Evolutionary conservation across 805 yeast species (phyloP).

Genomic region (Wickerhamomyces alni): DNA sequence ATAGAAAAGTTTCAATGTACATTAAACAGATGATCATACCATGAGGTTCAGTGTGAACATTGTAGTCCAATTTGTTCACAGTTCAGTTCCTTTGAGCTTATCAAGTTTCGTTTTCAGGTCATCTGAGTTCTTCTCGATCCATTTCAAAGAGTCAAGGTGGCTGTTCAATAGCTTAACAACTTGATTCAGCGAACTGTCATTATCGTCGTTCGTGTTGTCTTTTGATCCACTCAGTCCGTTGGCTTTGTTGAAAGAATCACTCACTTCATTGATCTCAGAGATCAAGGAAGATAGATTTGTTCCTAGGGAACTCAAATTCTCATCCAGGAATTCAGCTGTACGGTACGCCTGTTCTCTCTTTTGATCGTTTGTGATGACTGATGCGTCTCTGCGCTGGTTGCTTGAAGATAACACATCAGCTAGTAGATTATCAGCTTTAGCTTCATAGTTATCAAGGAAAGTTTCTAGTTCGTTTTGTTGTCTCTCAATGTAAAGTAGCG

Average conservation of each 20-base stretch:
- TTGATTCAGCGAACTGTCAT: conserved; percentile 50
- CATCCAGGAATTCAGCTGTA: conserved; percentile 80
- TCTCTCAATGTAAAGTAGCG: conserved; percentile 75
- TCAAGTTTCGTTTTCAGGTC: conserved; percentile 62
- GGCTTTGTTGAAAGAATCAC: conserved; percentile 70
- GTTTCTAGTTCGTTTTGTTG: conserved; percentile 90
- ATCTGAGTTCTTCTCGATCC: conserved; percentile 72
- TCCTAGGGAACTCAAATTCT: conserved; percentile 72
- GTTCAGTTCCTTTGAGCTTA: conserved; percentile 16
- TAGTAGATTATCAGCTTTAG: conserved; percentile 29
- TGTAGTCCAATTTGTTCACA: conserved; percentile 9
- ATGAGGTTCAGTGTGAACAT: too few species aligned
- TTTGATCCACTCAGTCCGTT: conserved; percentile 31
- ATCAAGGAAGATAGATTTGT: conserved; percentile 70
- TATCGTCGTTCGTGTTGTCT: conserved; percentile 29
- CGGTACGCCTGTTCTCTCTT: conserved; percentile 86
- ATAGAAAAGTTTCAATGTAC: not conserved
- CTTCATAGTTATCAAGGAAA: conserved; percentile 75
- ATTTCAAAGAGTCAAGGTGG: conserved; percentile 84
- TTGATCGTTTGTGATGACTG: conserved; percentile 61
- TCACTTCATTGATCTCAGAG: conserved; percentile 75
- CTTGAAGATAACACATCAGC: conserved; percentile 31
- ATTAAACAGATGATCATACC: conserved; percentile 1
- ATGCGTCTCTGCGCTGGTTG: conserved; percentile 19
- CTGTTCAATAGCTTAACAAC: conserved; percentile 78